Evolutionary conservation across 2,329 filamentous ascomycete species (phyloP), one percentile per base, ranked within the genome.

Genomic region (Aureobasidium sp.): DNA sequence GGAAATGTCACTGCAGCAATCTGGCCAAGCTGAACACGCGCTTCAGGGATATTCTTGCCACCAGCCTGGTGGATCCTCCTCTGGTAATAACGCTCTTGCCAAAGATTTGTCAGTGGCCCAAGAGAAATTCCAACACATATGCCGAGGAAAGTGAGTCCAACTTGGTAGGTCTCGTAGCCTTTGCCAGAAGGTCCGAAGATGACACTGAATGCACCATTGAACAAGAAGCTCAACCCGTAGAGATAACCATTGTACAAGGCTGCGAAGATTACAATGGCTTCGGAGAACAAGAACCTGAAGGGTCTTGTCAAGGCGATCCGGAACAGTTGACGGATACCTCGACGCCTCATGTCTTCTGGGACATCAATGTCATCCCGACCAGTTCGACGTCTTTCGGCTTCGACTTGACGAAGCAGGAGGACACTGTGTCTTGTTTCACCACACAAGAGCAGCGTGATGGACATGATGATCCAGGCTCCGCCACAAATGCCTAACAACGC

Each of bases 211-310:
- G 67, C 52, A 27, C 67, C 59, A 34, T 69, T 63, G 62, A 70
- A 73, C n/a, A 67, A 64, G 55, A 72, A 68, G 5, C 71, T 65
- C 61, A 73, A 62, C 1, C 79, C 78, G 57, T 80, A 80, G 2
- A 80, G 68, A 61, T 78, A 80, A 7, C 77, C 78, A 52, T 81
- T 72, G 67, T 77, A 81, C 1, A 79, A 64, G 1, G 79, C 78
- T 17, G 72, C 74, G 41, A 79, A 79, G n/a, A 78, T 72, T 34
- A 79, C 75, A 39, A 81, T 81, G 27, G 77, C 75, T 66, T 81
- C 78, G 0, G 76, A 75, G 9, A 71, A 73, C 4, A 81, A 66
- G 53, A 80, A 80, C 1, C 76, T 70, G 60, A 81, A 79, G 0
- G 79, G 79, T 22, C 79, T 69, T n/a, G 74, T 71, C 9, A 81